phyloP scores from a whole-genome alignment of 2,329 filamentous ascomycete genomes.

The Nothophoma quercina region DNA sequence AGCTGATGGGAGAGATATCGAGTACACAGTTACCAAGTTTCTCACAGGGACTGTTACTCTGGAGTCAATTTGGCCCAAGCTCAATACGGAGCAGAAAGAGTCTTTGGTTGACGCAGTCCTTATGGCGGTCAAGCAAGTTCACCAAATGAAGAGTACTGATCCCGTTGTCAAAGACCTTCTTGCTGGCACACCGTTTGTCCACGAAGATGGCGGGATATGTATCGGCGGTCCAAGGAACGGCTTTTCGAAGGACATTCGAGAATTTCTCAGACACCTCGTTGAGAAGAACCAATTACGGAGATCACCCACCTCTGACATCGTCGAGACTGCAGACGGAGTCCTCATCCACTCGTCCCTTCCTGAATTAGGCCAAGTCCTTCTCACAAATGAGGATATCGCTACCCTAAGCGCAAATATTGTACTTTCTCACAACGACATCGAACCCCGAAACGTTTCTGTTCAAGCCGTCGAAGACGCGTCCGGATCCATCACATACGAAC shows the following conservation, averaged over 20 bases:
- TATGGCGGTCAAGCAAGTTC: slow-evolving; percentile 8
- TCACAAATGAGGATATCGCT: slow-evolving; percentile 8
- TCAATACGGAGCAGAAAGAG: slow-evolving; percentile 6
- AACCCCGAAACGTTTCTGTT: slow-evolving; percentile 11
- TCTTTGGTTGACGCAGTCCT: slow-evolving; percentile 9
- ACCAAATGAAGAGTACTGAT: slow-evolving; percentile 5
- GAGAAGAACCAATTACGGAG: slow-evolving; percentile 9
- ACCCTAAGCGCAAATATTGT: slow-evolving; percentile 2
- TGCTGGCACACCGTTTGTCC: slow-evolving; percentile 7
- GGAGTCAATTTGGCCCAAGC: slow-evolving; percentile 8
- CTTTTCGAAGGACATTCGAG: slow-evolving; percentile 9
- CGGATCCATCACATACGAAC: slow-evolving; percentile 2
- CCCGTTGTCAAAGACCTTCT: slow-evolving; percentile 8
- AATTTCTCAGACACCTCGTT: slow-evolving; percentile 11
- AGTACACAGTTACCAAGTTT: slow-evolving; percentile 7
- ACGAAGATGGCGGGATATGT: slow-evolving; percentile 3
- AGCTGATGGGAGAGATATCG: slow-evolving; percentile 12
- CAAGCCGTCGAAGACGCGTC: not conserved
- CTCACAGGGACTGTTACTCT: slow-evolving; percentile 13
- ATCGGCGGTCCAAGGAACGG: slow-evolving; percentile 9
- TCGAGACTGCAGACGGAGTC: slow-evolving; percentile 10
- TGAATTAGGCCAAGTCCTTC: slow-evolving; percentile 10
- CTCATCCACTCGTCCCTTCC: slow-evolving; percentile 11
- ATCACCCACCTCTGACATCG: slow-evolving; percentile 10
- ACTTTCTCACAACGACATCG: slow-evolving; percentile 15